These are phyloP conservation scores for Aspergillus vadensis DNA, from an alignment of 2,329 filamentous ascomycete species.

Conservation along the genomic window DNA sequence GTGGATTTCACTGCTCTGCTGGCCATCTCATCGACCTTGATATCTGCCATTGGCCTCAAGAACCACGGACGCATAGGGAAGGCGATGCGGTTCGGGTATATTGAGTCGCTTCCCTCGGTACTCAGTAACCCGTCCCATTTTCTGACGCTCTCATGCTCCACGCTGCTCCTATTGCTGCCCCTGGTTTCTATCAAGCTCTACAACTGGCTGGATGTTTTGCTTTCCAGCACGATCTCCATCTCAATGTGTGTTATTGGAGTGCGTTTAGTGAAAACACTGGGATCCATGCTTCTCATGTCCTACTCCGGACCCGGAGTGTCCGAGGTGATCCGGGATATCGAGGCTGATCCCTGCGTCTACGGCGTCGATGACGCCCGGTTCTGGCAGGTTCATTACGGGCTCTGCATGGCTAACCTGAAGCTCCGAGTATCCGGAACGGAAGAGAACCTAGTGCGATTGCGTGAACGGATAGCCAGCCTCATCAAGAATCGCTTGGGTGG, in stretches of 20 bases:
- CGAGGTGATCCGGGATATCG: constrained; percentile 81
- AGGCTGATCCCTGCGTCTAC: constrained; percentile 73
- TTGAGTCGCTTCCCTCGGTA: constrained; percentile 79
- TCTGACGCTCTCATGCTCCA: constrained; percentile 83
- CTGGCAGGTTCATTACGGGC: constrained; percentile 97
- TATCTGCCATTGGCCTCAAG: constrained; percentile 82
- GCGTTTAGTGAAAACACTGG: constrained; percentile 80
- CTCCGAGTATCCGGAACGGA: constrained; percentile 73
- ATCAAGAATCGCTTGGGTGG: constrained; percentile 85
- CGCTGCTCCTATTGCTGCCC: constrained; percentile 76
- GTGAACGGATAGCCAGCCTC: constrained; percentile 73
- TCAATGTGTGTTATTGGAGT: constrained; percentile 87
- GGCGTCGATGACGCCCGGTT: constrained; percentile 88
- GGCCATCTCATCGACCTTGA: constrained; percentile 77
- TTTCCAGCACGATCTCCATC: constrained; percentile 79
- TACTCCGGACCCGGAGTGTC: constrained; percentile 66
- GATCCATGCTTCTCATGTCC: constrained; percentile 94
- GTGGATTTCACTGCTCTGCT: constrained; percentile 80
- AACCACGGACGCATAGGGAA: constrained; percentile 93
- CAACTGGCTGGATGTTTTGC: constrained; percentile 76
- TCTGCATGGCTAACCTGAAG: constrained; percentile 94
- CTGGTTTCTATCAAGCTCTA: constrained; percentile 80
- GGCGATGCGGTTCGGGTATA: constrained; percentile 82
- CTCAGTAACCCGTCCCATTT: constrained; percentile 95
- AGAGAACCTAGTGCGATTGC: constrained; percentile 69